Base-by-base conservation (phyloP, 331 rosid species). In the Acacia concinna region DNA sequence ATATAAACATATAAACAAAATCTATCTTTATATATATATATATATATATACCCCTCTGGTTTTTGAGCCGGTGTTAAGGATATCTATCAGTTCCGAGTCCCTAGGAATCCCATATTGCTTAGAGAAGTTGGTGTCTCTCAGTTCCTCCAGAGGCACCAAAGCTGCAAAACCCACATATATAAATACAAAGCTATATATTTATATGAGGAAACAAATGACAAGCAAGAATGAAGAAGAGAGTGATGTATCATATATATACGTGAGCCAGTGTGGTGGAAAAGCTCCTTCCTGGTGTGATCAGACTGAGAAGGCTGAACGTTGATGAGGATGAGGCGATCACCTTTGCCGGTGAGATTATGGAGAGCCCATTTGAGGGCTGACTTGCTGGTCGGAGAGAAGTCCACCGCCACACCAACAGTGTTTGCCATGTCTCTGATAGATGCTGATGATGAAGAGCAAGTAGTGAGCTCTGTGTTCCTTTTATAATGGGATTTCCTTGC, bases 61-160 rank as follows among this genome's bases (percentile, higher is more conserved):
- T 82, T 75, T 90, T n/a, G 92, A 80, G 20, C 78, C 89, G 28
- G 81, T 69, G 47, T 90, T 86, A 43, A 90, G 92, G 38, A 92
- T 76, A n/a, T 89, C 84, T 74, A 86, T 81, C 76, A 90, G 87
- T 79, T 89, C 96, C 9, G 88, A 60, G 77, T 91, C 98, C 81
- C 75, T 77, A 14, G 88, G 62, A 65, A 93, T 88, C 64, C 97
- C 98, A 85, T 93, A 93, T 40, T 90, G 92, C 89, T 90, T 91
- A 17, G 91, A 70, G 28, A 86, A 88, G 46, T 91, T 83, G 14
- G 75, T 79, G 80, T 86, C 97, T 49, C 74, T 84, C 67, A 93
- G 79, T 84, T 93, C 97, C 78, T 88, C 98, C 27, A 91, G 63
- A 70, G 95, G 95, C 85, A 93, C 88, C 88, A 93, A 86, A 79